These are phyloP conservation scores for Solanum infundibuliforme DNA, from an alignment of 257 asterid genomes.

Conservation along the genomic window DNA sequence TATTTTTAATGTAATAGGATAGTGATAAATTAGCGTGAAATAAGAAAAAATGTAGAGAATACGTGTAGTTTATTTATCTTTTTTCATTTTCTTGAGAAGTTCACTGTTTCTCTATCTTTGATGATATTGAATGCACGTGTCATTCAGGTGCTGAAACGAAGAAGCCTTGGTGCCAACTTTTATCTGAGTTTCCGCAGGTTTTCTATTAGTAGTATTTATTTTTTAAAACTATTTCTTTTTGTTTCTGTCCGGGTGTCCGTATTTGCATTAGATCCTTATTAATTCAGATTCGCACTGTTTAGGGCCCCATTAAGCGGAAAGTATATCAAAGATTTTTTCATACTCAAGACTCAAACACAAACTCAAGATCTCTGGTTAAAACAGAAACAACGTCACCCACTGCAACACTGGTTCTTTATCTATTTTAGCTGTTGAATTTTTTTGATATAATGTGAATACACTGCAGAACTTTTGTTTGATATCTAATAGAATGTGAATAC, in stretches of 20 bases:
- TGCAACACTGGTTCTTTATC: background rate
- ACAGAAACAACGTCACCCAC: background rate
- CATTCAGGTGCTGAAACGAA: slow-evolving; percentile 21
- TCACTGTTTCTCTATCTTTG: background rate
- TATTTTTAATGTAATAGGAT: no score
- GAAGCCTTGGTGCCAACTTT: slow-evolving; percentile 58
- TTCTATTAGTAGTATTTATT: background rate
- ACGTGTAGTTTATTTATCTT: background rate
- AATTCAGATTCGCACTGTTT: no score
- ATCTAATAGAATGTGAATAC: background rate
- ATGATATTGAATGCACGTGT: background rate
- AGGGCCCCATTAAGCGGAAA: background rate
- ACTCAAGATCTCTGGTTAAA: no score
- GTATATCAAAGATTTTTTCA: no score
- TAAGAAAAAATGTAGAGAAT: background rate
- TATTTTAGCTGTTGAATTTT: background rate
- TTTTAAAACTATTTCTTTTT: background rate
- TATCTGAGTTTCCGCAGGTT: slow-evolving; percentile 49
- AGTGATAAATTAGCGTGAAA: background rate
- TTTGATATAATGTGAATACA: background rate
- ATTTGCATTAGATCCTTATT: background rate
- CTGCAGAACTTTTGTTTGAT: slow-evolving; percentile 30
- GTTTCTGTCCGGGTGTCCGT: background rate
- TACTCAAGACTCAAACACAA: background rate
- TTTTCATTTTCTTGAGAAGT: background rate